Evolutionary conservation across 441 rosid species (phyloP).

Genomic region (Corymbia citriodora): DNA sequence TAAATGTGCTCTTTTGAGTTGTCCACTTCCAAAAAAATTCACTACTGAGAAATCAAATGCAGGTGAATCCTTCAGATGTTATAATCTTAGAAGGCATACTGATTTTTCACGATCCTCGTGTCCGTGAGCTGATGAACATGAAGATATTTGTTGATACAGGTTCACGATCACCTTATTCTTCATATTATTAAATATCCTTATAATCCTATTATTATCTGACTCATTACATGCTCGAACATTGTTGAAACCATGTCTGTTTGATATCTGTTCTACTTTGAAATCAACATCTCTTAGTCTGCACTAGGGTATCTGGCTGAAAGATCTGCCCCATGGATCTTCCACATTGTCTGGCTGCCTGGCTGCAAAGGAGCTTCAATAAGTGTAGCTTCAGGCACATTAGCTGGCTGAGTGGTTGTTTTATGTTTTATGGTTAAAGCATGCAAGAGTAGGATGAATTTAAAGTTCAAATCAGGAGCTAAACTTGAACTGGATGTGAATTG

Average conservation of each 20-base stretch:
- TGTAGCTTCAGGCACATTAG: background rate
- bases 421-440: background rate
- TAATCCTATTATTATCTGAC: background rate
- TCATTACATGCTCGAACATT: background rate
- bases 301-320: background rate
- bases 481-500: background rate
- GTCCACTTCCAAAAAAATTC: background rate
- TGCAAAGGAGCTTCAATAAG: background rate
- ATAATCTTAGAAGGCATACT: slow-evolving; percentile 98
- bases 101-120: slow-evolving; percentile 86
- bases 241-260: background rate
- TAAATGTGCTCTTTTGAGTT: background rate
- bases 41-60: slow-evolving; percentile 18
- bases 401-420: background rate
- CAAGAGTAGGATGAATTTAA: background rate
- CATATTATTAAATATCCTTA: background rate
- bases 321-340: background rate
- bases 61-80: slow-evolving; percentile 98
- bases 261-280: background rate
- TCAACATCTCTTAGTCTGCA: background rate
- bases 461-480: background rate
- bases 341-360: background rate
- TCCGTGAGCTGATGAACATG: slow-evolving; percentile 95
- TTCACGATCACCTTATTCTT: slow-evolving; percentile 12
- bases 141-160: slow-evolving; percentile 99